Percentiles rank a stretch among this genome's conserved stretches.
Evolutionary conservation across 208 protist species (phyloP).

Genomic region (Leptomonas seymouri): DNA sequence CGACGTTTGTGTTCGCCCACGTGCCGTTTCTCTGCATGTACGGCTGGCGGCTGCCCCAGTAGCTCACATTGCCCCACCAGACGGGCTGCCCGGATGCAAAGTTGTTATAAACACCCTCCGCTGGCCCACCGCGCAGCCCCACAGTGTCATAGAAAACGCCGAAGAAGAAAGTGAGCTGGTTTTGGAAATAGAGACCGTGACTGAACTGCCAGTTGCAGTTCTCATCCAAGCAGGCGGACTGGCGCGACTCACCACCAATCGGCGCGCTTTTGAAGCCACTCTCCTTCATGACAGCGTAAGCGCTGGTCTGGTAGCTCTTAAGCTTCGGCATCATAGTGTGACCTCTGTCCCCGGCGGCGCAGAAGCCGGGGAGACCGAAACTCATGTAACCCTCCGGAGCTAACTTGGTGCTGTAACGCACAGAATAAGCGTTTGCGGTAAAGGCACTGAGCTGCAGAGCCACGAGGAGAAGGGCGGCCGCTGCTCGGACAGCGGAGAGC

Average conservation of each 20-base stretch:
- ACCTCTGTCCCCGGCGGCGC: conserved; percentile 28
- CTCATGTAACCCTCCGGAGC: conserved; percentile 22
- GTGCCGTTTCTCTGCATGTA: conserved; percentile 36
- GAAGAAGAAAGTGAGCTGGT: conserved; percentile 55
- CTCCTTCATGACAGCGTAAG: conserved; percentile 12
- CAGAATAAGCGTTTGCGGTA: conserved; percentile 39
- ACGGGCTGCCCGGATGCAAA: conserved; percentile 31
- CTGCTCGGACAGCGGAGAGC: neutral
- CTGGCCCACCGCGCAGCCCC: conserved; percentile 17
- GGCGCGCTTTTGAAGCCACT: conserved; percentile 38
- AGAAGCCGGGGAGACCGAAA: conserved; percentile 36
- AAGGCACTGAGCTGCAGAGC: conserved; percentile 17
- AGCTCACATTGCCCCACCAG: conserved; percentile 51
- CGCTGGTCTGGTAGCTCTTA: conserved; percentile 33
- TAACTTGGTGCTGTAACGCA: conserved; percentile 39
- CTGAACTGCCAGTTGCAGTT: conserved; percentile 63
- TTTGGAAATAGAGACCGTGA: conserved; percentile 52
- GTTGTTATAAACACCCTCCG: conserved; percentile 36
- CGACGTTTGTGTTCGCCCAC: conserved; percentile 54
- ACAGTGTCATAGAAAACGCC: conserved; percentile 40
- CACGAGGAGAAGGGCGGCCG: conserved; percentile 13
- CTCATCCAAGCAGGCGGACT: conserved; percentile 40
- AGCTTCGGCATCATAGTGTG: conserved; percentile 74
- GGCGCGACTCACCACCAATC: conserved; percentile 50
- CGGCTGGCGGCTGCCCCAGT: conserved; percentile 48